These are phyloP conservation scores for Rostrohypoxylon terebratum DNA, from an alignment of 495 filamentous ascomycete genomes.

Conservation along the genomic window DNA sequence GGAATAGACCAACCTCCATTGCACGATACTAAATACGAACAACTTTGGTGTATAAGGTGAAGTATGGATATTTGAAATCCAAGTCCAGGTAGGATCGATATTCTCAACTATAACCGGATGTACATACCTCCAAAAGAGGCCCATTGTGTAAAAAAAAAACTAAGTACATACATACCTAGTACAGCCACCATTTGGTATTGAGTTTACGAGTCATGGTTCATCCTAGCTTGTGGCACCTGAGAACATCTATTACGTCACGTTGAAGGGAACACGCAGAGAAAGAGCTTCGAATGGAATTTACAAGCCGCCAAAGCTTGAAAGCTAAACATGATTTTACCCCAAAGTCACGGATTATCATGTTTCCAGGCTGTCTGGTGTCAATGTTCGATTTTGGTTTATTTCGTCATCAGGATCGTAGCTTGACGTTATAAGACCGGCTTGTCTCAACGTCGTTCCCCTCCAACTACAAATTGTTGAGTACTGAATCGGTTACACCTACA, in stretches of 20 bases:
- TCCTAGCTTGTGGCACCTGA: conserved; percentile 26
- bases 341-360: conserved; percentile 29
- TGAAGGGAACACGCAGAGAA: conserved; percentile 15
- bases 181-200: conserved; percentile 31
- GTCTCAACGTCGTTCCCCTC: conserved; percentile 28
- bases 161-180: too few relatives aligned
- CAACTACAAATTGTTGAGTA: conserved; percentile 9
- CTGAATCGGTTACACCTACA: conserved; percentile 18
- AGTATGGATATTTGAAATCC: background rate
- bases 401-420: conserved; percentile 42
- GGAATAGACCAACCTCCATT: background rate
- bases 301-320: background rate
- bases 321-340: background rate
- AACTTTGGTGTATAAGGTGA: background rate
- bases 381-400: conserved; percentile 14
- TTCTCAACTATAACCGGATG: too few relatives aligned
- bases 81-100: too few relatives aligned
- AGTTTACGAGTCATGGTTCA: conserved; percentile 32
- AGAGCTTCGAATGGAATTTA: conserved; percentile 17
- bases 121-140: background rate
- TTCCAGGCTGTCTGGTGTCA: conserved; percentile 20
- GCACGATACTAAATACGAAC: background rate
- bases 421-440: conserved; percentile 43
- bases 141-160: too few relatives aligned
- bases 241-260: conserved; percentile 45